phyloP scores from a whole-genome alignment of 257 asterid species.

The Petunia axillaris region DNA sequence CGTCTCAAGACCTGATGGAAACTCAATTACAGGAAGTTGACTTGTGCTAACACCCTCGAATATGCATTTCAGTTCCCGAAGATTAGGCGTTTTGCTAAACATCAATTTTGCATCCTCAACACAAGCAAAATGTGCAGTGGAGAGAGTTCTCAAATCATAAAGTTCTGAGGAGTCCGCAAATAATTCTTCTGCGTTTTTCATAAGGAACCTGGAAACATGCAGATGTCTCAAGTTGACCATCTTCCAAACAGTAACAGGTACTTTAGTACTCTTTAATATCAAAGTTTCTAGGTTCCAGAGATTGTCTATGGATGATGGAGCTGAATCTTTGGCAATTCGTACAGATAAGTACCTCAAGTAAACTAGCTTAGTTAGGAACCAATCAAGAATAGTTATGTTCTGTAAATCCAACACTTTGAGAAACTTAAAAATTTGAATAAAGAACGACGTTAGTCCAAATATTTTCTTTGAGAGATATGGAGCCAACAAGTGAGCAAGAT shows the following conservation, averaged over 20 bases:
- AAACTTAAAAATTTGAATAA: too few relatives aligned
- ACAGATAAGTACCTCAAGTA: conserved; percentile 29
- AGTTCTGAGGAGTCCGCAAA: background rate
- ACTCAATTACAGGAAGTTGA: background rate
- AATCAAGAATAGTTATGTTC: background rate
- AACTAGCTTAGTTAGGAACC: background rate
- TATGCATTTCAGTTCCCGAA: conserved; percentile 10
- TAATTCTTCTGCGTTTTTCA: background rate
- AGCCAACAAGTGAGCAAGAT: too few relatives aligned
- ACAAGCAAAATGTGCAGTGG: background rate
- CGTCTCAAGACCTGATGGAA: background rate
- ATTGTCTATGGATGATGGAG: conserved; percentile 7
- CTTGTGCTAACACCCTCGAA: too few relatives aligned
- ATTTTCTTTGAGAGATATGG: too few relatives aligned
- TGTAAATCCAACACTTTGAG: background rate
- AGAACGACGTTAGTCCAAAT: too few relatives aligned
- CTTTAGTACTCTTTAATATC: background rate
- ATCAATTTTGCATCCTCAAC: background rate
- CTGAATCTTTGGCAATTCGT: background rate
- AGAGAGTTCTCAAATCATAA: conserved; percentile 16
- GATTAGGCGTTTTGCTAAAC: conserved; percentile 7
- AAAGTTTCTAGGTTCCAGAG: conserved; percentile 29
- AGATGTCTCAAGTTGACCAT: conserved; percentile 29
- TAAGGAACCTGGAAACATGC: background rate
- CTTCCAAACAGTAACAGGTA: conserved; percentile 24